Conservation (phyloP, 441 rosid genomes). For the Populus hybrid region DNA sequence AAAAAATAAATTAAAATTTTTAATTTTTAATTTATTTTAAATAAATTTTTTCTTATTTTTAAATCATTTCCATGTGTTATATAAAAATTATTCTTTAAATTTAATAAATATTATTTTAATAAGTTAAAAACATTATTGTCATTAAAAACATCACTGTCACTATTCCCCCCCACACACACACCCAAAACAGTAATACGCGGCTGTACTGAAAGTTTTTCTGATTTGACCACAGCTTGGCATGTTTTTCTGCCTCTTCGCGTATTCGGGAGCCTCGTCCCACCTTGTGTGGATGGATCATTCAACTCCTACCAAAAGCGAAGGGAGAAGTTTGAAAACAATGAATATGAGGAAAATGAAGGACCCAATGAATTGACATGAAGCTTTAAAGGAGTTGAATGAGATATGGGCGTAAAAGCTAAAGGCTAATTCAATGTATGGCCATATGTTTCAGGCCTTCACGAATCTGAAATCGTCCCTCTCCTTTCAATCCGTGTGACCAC, state of each 20-base stretch:
- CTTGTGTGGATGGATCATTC: not conserved
- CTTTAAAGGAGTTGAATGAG: not conserved
- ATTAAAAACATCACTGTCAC: no score
- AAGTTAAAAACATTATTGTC: no score
- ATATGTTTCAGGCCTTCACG: constrained; percentile 1
- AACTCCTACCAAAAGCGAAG: not conserved
- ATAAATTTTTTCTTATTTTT: no score
- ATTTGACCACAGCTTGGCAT: not conserved
- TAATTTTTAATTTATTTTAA: no score
- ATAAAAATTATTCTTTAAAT: no score
- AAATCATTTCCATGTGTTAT: accelerated
- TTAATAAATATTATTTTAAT: no score
- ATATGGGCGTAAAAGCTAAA: not conserved
- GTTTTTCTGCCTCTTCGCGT: not conserved
- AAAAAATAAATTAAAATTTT: no score
- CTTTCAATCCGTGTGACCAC: not conserved
- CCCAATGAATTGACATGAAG: not conserved
- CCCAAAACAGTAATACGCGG: no score
- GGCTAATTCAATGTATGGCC: not conserved
- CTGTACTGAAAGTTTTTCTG: not conserved
- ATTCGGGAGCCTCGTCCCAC: no score
- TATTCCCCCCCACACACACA: no score
- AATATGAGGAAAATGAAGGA: not conserved
- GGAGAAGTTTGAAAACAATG: constrained; percentile 5
- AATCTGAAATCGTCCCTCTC: not conserved